A percentile compares a stretch with the other conserved stretches of the same genome.
phyloP scores from a whole-genome alignment of 768 basidiomycete genomes.

The Hydnomerulius pinastri region DNA sequence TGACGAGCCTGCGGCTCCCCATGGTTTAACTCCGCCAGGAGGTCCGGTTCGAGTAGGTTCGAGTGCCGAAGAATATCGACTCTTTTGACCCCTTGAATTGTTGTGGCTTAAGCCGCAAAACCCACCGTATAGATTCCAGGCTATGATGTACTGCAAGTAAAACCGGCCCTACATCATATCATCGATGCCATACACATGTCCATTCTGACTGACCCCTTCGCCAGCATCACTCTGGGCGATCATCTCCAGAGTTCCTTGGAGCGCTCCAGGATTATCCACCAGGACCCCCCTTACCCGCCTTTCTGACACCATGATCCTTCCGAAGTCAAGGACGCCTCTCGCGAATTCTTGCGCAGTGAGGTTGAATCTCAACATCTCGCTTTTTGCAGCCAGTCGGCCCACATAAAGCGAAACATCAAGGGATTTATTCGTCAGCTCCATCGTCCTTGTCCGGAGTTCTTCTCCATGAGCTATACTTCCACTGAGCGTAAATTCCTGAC shows the following conservation, averaged over 20 bases:
- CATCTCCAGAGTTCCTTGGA: not conserved
- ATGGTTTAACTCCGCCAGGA: no score
- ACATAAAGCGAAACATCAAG: slow-evolving; percentile 17
- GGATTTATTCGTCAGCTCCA: slow-evolving; percentile 17
- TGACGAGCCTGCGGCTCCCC: no score
- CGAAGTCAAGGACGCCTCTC: not conserved
- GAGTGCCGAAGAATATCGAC: no score
- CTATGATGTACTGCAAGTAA: no score
- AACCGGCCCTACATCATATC: no score
- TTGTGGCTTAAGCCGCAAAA: no score
- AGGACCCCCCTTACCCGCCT: not conserved
- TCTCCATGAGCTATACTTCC: not conserved
- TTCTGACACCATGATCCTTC: not conserved
- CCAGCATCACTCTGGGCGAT: not conserved
- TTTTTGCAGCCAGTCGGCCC: slow-evolving; percentile 13
- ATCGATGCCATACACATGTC: no score
- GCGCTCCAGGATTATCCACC: not conserved
- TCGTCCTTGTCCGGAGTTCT: slow-evolving; percentile 11
- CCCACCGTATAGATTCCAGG: no score
- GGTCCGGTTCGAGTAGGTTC: no score
- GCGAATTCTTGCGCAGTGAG: not conserved
- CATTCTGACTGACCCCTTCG: no score
- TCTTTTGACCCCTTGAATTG: no score
- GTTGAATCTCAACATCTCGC: slow-evolving; percentile 12
- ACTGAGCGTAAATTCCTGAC: not conserved